Conservation (phyloP, 2,329 filamentous ascomycete species). For the Phoma sp. region DNA sequence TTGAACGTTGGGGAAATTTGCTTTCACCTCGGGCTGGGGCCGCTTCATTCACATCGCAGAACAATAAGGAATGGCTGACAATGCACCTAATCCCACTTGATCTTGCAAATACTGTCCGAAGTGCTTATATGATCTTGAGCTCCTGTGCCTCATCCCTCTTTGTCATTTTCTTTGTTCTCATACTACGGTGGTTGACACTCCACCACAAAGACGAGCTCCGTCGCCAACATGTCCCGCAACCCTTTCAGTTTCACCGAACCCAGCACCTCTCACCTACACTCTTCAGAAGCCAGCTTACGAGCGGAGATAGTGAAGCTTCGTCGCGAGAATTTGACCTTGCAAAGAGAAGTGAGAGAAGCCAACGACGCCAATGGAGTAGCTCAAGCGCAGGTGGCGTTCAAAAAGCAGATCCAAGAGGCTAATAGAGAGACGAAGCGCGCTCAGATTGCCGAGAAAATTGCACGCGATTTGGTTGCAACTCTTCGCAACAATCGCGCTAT, state of each 20-base stretch:
- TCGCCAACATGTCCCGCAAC: too few relatives aligned
- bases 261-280: too few relatives aligned
- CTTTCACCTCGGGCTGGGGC: background rate
- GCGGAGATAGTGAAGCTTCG: too few relatives aligned
- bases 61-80: constrained; percentile 1
- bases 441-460: constrained; percentile 8
- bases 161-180: too few relatives aligned
- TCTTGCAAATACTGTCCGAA: too few relatives aligned
- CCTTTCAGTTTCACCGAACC: too few relatives aligned
- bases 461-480: background rate
- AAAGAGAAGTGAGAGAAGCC: background rate
- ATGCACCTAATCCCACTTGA: background rate
- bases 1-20: background rate
- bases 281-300: too few relatives aligned
- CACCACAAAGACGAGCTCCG: too few relatives aligned
- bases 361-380: background rate
- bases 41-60: background rate
- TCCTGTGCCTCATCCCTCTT: background rate
- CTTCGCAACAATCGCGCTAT: background rate
- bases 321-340: background rate
- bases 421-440: constrained; percentile 9
- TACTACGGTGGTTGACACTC: too few relatives aligned
- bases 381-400: background rate
- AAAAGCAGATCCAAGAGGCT: background rate
- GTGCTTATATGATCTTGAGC: too few relatives aligned